A percentile compares a stretch with the other conserved stretches of the same genome.
phyloP scores from a whole-genome alignment of 2,329 filamentous ascomycete genomes.

The Colletotrichum graminicola region DNA sequence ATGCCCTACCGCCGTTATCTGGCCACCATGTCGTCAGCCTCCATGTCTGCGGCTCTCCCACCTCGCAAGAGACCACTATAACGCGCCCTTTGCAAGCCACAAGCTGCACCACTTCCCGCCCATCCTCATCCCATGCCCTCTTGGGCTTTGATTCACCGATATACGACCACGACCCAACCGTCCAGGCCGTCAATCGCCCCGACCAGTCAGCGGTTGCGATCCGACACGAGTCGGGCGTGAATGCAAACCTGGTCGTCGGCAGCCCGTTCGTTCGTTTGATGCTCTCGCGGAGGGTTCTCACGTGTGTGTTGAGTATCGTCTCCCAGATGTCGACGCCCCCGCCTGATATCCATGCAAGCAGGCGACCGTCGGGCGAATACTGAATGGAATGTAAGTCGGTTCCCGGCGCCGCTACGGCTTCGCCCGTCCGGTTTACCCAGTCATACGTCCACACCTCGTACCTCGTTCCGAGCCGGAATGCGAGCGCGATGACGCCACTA shows the following conservation, averaged over 20 bases:
- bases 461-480: background rate
- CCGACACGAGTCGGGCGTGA: slow-evolving; percentile 16
- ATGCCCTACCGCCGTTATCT: slow-evolving; percentile 15
- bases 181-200: slow-evolving; percentile 18
- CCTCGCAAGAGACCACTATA: slow-evolving; percentile 20
- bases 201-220: slow-evolving; percentile 21
- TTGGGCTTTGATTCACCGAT: slow-evolving; percentile 24
- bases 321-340: slow-evolving; percentile 32
- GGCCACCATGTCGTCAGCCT: slow-evolving; percentile 36
- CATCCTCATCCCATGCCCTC: slow-evolving; percentile 14
- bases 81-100: slow-evolving; percentile 16
- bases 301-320: slow-evolving; percentile 29
- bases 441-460: slow-evolving; percentile 23
- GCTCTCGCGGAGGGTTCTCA: slow-evolving; percentile 13
- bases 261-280: slow-evolving; percentile 7
- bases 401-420: slow-evolving; percentile 14
- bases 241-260: slow-evolving; percentile 16
- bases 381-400: slow-evolving; percentile 19
- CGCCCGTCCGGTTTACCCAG: slow-evolving; percentile 6
- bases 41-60: slow-evolving; percentile 14
- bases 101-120: slow-evolving; percentile 28
- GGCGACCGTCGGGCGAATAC: slow-evolving; percentile 30
- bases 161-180: slow-evolving; percentile 15
- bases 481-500: slow-evolving; percentile 15
- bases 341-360: slow-evolving; percentile 20